Base-by-base conservation (phyloP, 2,329 filamentous ascomycete genomes). In the Cladosporium phlei region DNA sequence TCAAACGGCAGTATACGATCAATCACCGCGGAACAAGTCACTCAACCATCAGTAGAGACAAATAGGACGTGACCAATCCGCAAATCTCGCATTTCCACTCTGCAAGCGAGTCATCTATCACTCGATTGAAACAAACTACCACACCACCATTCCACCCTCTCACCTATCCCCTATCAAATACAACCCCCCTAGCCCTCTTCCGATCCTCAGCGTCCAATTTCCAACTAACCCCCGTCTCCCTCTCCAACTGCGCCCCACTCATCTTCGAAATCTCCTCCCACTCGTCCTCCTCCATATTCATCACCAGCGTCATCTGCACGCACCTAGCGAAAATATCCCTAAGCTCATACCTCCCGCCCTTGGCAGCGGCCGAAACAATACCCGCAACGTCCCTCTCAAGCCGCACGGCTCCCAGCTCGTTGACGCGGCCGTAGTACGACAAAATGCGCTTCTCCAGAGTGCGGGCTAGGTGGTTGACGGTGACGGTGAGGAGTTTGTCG, bases 241-340 rank as follows among this genome's bases (percentile, higher is more conserved):
- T 47, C 69, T 46, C 78, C 74, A 46, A 63, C 62, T 50, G 66
- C 63, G 38, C 69, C 63, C 25, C 66, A 27, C 70, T 74, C 24
- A 73, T 67, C 30, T 75, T 68, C 5, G 66, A 60, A 29, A 68
- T 64, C 29, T 93, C 88, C 38, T 91, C 86, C 86, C 89, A 95
- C 67, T 96, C 91, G 48, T 96, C 90, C 25, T 93, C 87, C 63
- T 96, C 90, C 88, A 96, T 94, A 57, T 90, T 91, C 63, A 91
- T 82, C 12, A 95, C 80, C 73, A 94, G 80, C 48, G 86, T 80
- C 58, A 95, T 83, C 73, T 96, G 88, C 49, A 77, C 76, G 48
- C 86, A 86, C 59, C 83, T 80, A 21, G 77, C 75, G 69, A 96
- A 95, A 3, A 78, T 68, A 60, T 95, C 89, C 24, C 88, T 75